These are phyloP conservation scores for Phaeosphaeriaceae sp. DNA, from an alignment of 2,329 filamentous ascomycete species.

Conservation along the genomic window DNA sequence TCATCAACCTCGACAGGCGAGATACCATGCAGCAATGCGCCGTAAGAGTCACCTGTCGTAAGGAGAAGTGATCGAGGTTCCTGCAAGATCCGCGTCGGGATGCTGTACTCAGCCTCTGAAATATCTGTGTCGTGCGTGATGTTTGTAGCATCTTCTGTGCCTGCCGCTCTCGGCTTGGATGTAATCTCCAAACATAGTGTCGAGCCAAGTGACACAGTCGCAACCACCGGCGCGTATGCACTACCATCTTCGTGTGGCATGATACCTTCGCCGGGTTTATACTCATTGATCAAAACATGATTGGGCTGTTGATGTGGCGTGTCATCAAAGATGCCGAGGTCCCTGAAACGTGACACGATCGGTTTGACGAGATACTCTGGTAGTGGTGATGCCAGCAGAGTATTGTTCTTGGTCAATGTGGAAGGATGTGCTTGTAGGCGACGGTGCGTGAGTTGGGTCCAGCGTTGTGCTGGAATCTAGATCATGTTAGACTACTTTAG, in stretches of 20 bases:
- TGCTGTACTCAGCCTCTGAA: conserved; percentile 11
- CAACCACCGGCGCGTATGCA: conserved; percentile 87
- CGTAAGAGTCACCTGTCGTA: conserved; percentile 73
- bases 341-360: conserved; percentile 65
- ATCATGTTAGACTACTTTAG: not conserved
- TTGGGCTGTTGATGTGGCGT: conserved; percentile 83
- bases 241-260: conserved; percentile 95
- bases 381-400: conserved; percentile 75
- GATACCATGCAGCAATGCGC: conserved; percentile 77
- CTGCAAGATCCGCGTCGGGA: conserved; percentile 70
- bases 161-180: conserved; percentile 48
- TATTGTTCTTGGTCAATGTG: conserved; percentile 73
- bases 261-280: conserved; percentile 86
- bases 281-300: conserved; percentile 94
- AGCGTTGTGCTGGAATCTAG: conserved; percentile 64
- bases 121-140: not conserved
- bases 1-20: conserved; percentile 69
- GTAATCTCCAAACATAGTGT: conserved; percentile 81
- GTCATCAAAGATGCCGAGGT: conserved; percentile 59
- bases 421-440: conserved; percentile 92
- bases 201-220: conserved; percentile 84
- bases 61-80: conserved; percentile 82
- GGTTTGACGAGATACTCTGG: conserved; percentile 78
- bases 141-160: conserved; percentile 50
- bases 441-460: conserved; percentile 87